Evolutionary conservation across 768 basidiomycete species (phyloP).

Genomic region (Phanerochaete carnosa): DNA sequence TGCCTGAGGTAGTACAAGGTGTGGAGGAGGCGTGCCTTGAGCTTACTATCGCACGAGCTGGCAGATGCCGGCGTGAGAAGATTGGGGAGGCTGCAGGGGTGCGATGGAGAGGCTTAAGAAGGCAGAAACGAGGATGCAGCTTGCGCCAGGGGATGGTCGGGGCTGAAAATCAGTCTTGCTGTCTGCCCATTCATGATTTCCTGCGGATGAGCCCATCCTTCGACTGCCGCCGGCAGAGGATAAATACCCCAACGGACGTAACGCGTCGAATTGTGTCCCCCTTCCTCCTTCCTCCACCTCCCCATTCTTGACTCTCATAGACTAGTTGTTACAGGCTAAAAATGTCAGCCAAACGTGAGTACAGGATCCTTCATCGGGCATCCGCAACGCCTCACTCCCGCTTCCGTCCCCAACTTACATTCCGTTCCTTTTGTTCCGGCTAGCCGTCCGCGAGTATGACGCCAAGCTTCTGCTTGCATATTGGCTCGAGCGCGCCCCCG

Average conservation of each 20-base stretch:
- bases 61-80: not conserved
- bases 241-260: slow-evolving; percentile 19
- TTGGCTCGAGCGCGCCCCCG: slow-evolving; percentile 90
- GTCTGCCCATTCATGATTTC: slow-evolving; percentile 22
- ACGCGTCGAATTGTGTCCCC: slow-evolving; percentile 12
- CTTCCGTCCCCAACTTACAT: not conserved
- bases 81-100: not conserved
- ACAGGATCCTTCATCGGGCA: not conserved
- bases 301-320: slow-evolving; percentile 4
- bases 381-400: not conserved
- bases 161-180: not conserved
- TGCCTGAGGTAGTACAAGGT: not conserved
- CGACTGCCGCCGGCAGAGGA: slow-evolving; percentile 14
- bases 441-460: slow-evolving; percentile 95
- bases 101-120: not conserved
- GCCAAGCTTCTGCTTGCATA: slow-evolving; percentile 97
- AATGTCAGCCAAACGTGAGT: slow-evolving; percentile 30
- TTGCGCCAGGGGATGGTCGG: not conserved
- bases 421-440: not conserved
- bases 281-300: slow-evolving; percentile 6
- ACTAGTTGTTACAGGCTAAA: not conserved
- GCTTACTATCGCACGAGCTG: not conserved
- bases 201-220: slow-evolving; percentile 22
- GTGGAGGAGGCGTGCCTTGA: not conserved
- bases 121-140: not conserved